phyloP scores from a whole-genome alignment of 1,139 yeast species.

The Hansenula lynferdii region DNA sequence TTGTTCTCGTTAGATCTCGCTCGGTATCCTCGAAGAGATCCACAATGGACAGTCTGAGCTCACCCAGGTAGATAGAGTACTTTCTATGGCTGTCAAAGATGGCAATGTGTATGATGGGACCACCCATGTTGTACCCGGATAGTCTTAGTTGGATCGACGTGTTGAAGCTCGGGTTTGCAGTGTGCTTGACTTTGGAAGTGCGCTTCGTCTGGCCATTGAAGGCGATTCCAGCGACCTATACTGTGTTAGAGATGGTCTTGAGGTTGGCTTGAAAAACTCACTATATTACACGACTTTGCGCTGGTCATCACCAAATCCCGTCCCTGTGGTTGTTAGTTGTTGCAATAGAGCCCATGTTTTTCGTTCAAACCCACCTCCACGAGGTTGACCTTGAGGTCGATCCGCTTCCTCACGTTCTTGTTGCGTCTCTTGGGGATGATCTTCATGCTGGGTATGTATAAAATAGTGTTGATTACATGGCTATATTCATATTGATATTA shows the following conservation, averaged over 20 bases:
- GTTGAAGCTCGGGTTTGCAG: constrained; percentile 33
- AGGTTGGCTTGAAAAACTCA: constrained; percentile 1
- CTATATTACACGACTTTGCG: constrained; percentile 12
- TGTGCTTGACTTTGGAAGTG: constrained; percentile 27
- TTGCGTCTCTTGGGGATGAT: constrained; percentile 9
- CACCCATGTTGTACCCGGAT: constrained; percentile 16
- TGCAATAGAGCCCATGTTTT: too few species aligned
- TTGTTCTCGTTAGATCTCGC: constrained; percentile 16
- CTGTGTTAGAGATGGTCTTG: too few species aligned
- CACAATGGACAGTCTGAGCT: constrained; percentile 17
- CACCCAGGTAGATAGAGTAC: constrained; percentile 22
- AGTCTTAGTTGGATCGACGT: constrained; percentile 24
- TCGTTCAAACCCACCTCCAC: constrained; percentile 16
- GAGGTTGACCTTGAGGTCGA: constrained; percentile 13
- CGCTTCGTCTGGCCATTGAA: constrained; percentile 17
- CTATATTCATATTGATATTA: too few species aligned
- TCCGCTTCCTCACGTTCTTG: constrained; percentile 7
- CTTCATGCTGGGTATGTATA: too few species aligned
- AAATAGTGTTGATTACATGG: too few species aligned
- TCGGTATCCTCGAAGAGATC: constrained; percentile 13
- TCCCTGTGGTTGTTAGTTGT: constrained; percentile 3
- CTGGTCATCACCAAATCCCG: constrained; percentile 15
- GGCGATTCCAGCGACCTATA: constrained; percentile 19
- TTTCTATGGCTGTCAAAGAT: constrained; percentile 23
- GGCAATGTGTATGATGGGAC: constrained; percentile 26